These are phyloP conservation scores for Tolypocladium paradoxum DNA, from an alignment of 2,329 filamentous ascomycete genomes.

Conservation along the genomic window DNA sequence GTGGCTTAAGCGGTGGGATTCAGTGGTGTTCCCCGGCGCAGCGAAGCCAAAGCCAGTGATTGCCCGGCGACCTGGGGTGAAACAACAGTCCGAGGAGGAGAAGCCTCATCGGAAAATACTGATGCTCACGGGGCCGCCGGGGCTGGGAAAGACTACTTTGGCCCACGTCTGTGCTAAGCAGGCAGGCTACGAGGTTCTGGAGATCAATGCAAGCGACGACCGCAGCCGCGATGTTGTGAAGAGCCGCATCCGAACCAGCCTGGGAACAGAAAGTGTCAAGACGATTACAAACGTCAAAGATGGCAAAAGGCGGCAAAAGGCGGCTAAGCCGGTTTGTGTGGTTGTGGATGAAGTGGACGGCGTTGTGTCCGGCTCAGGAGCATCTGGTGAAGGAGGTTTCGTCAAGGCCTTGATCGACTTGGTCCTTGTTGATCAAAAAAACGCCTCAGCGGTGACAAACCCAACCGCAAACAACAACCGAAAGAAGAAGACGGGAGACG, in stretches of 20 bases:
- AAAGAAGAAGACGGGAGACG: constrained; percentile 68
- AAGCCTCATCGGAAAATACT: constrained; percentile 78
- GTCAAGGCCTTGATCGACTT: constrained; percentile 91
- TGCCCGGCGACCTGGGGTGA: constrained; percentile 29
- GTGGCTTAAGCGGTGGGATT: constrained; percentile 93
- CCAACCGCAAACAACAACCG: constrained; percentile 8
- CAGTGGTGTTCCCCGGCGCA: constrained; percentile 76
- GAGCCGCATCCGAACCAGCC: constrained; percentile 78
- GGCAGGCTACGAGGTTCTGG: constrained; percentile 90
- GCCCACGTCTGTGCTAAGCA: constrained; percentile 93
- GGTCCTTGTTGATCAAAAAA: constrained; percentile 76
- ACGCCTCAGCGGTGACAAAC: constrained; percentile 29
- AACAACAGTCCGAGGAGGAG: constrained; percentile 49
- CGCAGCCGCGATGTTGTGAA: constrained; percentile 82
- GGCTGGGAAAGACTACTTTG: constrained; percentile 88
- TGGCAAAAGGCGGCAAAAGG: constrained; percentile 48
- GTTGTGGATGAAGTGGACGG: constrained; percentile 96
- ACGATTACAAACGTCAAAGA: constrained; percentile 52
- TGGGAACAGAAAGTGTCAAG: constrained; percentile 91
- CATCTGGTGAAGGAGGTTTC: constrained; percentile 81
- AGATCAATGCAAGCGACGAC: constrained; percentile 97
- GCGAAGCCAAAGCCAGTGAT: constrained; percentile 44
- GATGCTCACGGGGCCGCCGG: constrained; percentile 82
- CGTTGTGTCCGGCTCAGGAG: constrained; percentile 69
- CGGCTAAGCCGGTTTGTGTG: constrained; percentile 81